Percentiles rank a stretch among this genome's conserved stretches.
Conservation (phyloP, 116 monocot genomes). For the Iris pallida region DNA sequence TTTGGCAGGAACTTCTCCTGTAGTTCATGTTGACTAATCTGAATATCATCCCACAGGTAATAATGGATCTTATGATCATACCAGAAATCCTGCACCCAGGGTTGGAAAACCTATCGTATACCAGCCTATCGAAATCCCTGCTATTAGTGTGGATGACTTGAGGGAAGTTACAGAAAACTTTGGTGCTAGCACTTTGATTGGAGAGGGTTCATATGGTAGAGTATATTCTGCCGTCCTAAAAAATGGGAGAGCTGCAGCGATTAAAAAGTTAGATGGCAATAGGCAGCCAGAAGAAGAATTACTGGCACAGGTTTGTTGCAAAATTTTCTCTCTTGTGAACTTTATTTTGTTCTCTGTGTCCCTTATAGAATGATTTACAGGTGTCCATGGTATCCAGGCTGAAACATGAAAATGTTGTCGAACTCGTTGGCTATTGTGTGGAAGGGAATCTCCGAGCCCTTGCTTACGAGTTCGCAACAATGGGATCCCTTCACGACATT, state of each 20-base stretch:
- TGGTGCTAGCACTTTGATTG: slow-evolving; percentile 58
- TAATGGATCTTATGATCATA: background rate
- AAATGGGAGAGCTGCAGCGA: slow-evolving; percentile 38
- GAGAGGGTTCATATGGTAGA: slow-evolving; percentile 69
- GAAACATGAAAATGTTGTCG: slow-evolving; percentile 68
- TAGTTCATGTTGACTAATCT: background rate
- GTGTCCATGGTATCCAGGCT: slow-evolving; percentile 48
- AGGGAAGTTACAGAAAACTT: slow-evolving; percentile 65
- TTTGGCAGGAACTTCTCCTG: no score
- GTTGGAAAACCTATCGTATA: background rate
- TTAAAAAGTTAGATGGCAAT: slow-evolving; percentile 64
- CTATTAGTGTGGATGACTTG: slow-evolving; percentile 37
- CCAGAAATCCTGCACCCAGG: background rate
- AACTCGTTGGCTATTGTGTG: slow-evolving; percentile 54
- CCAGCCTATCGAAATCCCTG: slow-evolving; percentile 57
- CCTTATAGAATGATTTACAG: slow-evolving; percentile 4
- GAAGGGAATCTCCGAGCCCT: slow-evolving; percentile 43
- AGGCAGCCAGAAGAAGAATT: slow-evolving; percentile 46
- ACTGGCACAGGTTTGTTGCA: slow-evolving; percentile 34
- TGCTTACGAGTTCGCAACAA: slow-evolving; percentile 61
- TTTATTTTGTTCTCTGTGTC: background rate
- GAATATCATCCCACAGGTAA: background rate
- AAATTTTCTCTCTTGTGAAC: background rate
- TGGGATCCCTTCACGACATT: slow-evolving; percentile 67
- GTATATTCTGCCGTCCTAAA: slow-evolving; percentile 46